phyloP scores from a whole-genome alignment of 1,284 basidiomycete genomes.

The Porphyrellus sp. region DNA sequence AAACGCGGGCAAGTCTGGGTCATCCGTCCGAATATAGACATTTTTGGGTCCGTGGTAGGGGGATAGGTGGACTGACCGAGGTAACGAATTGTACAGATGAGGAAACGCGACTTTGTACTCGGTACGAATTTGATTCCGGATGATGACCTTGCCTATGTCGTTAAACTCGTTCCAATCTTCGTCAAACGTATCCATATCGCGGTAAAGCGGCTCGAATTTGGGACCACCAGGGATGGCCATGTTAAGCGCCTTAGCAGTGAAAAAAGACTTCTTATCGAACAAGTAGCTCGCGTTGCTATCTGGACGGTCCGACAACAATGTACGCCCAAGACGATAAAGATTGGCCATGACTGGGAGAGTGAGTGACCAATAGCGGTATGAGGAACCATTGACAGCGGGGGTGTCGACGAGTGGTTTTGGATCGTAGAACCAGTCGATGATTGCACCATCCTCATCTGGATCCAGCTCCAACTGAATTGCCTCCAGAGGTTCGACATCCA shows the following conservation, averaged over 20 bases:
- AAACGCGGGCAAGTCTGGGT: constrained; percentile 98
- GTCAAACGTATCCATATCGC: constrained; percentile 96
- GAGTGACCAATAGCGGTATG: constrained; percentile 92
- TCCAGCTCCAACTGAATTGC: constrained; percentile 98
- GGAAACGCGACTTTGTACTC: constrained; percentile 99
- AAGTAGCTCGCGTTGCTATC: constrained; percentile 89
- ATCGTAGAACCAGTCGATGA: constrained; percentile 99
- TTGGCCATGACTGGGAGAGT: constrained; percentile 95
- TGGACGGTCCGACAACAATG: constrained; percentile 88
- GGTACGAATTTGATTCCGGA: constrained; percentile 96
- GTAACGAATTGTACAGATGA: constrained; percentile 97
- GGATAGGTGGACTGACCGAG: constrained; percentile 90
- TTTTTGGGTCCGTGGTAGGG: constrained; percentile 95
- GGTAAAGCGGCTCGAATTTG: constrained; percentile 93
- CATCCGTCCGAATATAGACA: constrained; percentile 98
- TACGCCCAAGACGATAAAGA: constrained; percentile 92
- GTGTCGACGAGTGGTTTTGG: constrained; percentile 92
- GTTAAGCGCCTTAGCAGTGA: constrained; percentile 96
- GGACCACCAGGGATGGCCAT: constrained; percentile 99
- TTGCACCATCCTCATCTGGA: constrained; percentile 89
- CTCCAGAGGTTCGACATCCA: constrained; percentile 97
- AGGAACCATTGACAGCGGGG: constrained; percentile 85
- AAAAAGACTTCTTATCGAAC: constrained; percentile 98
- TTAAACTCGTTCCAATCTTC: constrained; percentile 99
- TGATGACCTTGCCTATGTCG: constrained; percentile 99